Base-by-base conservation (phyloP, 129 eudicot species). In the Flaveria sonorensis region DNA sequence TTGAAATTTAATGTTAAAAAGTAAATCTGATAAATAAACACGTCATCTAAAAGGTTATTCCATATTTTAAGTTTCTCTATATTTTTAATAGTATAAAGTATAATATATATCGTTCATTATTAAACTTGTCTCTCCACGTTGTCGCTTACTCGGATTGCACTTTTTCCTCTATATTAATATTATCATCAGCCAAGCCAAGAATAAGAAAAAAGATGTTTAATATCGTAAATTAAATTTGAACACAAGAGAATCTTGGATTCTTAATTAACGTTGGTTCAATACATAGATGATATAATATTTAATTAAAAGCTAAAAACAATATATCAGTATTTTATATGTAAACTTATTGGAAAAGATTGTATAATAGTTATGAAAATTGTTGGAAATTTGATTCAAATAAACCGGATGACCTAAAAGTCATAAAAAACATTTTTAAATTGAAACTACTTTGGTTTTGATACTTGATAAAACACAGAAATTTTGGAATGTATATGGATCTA, bases 141-240 rank as follows among this genome's bases (percentile, higher is more conserved):
- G 67, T 24, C n/a, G 46, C 69, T 63, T 63, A 63, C 46, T 63
- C 45, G 69, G 69, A 63, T 63, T 63, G 36, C 21, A 8, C 69
- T 63, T 30, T 32, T 63, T 63, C 15, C 21, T 14, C 10, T 63
- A 30, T 30, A 30, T 32, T 63, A 63, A 30, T 30, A 63, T 10
- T 59, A 36, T 36, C 7, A 36, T 59, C 12, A 7, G 55, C 48
- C 9, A 45, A 45, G 4, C n/a, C n/a, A 50, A 3, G 64, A 24
- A 59, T 20, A 59, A 6, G 6, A 36, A 36, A 4, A 36, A 36
- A 36, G 40, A 21, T 10, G 24, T 21, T 59, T 59, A 20, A 59
- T 59, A 59, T 57, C 36, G 24, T 59, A 59, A 59, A 9, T 10
- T 59, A 59, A 20, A 9, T 59, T 21, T 59, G 64, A 59, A 23